Conservation (phyloP, 352 stramenopile species). For the Phytophthora citrophthora region DNA sequence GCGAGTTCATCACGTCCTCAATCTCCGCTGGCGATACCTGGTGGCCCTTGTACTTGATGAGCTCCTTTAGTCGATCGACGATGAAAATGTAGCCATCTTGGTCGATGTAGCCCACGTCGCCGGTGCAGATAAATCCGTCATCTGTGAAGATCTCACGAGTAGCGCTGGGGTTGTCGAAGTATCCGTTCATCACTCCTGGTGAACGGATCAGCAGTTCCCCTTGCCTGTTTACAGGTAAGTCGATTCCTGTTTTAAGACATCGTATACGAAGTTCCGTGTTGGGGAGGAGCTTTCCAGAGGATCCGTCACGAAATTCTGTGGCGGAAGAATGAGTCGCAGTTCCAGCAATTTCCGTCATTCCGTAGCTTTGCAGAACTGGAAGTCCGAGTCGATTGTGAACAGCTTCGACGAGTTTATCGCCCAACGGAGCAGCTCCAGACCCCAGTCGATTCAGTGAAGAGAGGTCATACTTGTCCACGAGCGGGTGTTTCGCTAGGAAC, state of each 20-base stretch:
- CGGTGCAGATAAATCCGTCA: constrained; percentile 86
- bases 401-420: constrained; percentile 62
- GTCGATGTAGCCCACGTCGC: constrained; percentile 92
- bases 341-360: constrained; percentile 68
- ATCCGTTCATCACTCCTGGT: constrained; percentile 92
- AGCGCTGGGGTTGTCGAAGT: constrained; percentile 85
- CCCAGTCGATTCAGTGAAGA: constrained; percentile 68
- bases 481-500: constrained; percentile 80
- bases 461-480: constrained; percentile 90
- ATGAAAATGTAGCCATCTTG: constrained; percentile 93
- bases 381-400: constrained; percentile 64
- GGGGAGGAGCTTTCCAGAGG: constrained; percentile 52
- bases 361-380: constrained; percentile 54
- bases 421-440: constrained; percentile 83
- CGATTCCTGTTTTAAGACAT: constrained; percentile 43
- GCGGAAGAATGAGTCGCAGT: constrained; percentile 28
- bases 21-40: constrained; percentile 92
- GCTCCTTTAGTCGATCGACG: constrained; percentile 92
- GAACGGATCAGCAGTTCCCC: constrained; percentile 89
- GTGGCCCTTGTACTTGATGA: constrained; percentile 96
- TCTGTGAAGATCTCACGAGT: constrained; percentile 71
- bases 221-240: constrained; percentile 37
- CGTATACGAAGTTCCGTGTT: constrained; percentile 61
- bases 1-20: constrained; percentile 87
- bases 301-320: constrained; percentile 26